Evolutionary conservation across 2,329 filamentous ascomycete genomes (phyloP).

Genomic region (Didymella arachidicola): DNA sequence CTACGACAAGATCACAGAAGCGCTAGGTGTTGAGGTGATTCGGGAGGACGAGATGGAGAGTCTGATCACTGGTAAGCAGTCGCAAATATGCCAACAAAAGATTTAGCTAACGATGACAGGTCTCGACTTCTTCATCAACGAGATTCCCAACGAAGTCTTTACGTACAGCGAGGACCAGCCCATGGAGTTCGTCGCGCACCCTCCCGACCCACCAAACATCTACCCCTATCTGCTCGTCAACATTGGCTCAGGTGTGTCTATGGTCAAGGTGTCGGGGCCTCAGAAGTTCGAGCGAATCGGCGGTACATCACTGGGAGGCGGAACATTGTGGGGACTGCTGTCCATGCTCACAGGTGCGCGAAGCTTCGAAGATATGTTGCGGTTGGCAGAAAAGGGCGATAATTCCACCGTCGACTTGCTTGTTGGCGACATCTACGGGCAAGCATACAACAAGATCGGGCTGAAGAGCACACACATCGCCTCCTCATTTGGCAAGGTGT

Average conservation of each 20-base stretch:
- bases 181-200: conserved; percentile 84
- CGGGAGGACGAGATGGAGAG: conserved; percentile 99
- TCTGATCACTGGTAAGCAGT: conserved; percentile 79
- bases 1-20: conserved; percentile 87
- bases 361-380: conserved; percentile 97
- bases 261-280: conserved; percentile 95
- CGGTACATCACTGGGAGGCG: conserved; percentile 91
- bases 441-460: conserved; percentile 94
- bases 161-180: conserved; percentile 85
- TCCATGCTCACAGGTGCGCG: conserved; percentile 90
- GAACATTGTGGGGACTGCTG: conserved; percentile 96
- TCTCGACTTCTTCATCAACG: conserved; percentile 97
- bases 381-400: conserved; percentile 87
- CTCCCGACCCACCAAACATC: conserved; percentile 68
- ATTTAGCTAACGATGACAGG: conserved; percentile 59
- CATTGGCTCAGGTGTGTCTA: conserved; percentile 95
- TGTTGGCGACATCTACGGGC: conserved; percentile 96
- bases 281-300: conserved; percentile 88
- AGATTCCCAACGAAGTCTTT: conserved; percentile 96
- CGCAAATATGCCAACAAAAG: neutral
- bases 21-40: conserved; percentile 84
- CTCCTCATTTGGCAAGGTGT: conserved; percentile 95
- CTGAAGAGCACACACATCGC: conserved; percentile 96
- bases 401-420: conserved; percentile 95
- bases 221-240: conserved; percentile 98